A percentile compares a stretch with the other conserved stretches of the same genome.
Evolutionary conservation across 1,284 basidiomycete genomes (phyloP).

Genomic region (Cryptococcus sp.): DNA sequence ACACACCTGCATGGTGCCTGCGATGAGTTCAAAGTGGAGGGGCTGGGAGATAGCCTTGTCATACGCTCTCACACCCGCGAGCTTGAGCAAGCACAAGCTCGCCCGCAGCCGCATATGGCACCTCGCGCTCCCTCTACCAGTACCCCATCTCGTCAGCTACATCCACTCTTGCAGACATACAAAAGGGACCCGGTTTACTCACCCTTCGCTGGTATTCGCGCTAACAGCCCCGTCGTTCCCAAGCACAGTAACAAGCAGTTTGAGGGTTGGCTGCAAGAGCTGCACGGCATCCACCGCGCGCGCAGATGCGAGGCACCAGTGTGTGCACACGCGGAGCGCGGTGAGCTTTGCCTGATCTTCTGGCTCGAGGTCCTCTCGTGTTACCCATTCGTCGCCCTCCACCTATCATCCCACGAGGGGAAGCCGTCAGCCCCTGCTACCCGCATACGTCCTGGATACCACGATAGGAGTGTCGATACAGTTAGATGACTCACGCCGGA

Average conservation of each 20-base stretch:
- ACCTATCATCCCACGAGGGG: constrained; percentile 54
- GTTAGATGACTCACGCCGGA: constrained; percentile 51
- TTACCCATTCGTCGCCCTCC: constrained; percentile 64
- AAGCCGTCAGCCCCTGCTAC: constrained; percentile 39
- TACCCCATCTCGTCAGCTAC: not conserved
- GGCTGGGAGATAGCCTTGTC: constrained; percentile 57
- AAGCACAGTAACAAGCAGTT: constrained; percentile 67
- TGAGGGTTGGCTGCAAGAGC: constrained; percentile 68
- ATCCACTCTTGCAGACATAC: not conserved
- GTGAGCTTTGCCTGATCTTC: constrained; percentile 63
- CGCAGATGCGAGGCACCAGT: constrained; percentile 69
- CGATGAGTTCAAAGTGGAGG: constrained; percentile 64
- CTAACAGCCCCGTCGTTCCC: constrained; percentile 63
- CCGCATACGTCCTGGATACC: not conserved
- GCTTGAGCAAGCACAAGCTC: constrained; percentile 72
- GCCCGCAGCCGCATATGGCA: constrained; percentile 70
- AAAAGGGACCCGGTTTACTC: constrained; percentile 31
- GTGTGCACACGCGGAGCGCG: constrained; percentile 71
- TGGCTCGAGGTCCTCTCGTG: constrained; percentile 58
- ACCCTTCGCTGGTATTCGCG: constrained; percentile 65
- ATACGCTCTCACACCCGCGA: constrained; percentile 65
- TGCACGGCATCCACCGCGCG: constrained; percentile 60
- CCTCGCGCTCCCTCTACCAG: constrained; percentile 29
- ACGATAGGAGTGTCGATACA: not conserved
- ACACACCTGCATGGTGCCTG: constrained; percentile 70